A percentile compares a stretch with the other conserved stretches of the same genome.
These are phyloP conservation scores for Dactylorhiza incarnata DNA, from an alignment of 106 monocot species.

Conservation along the genomic window DNA sequence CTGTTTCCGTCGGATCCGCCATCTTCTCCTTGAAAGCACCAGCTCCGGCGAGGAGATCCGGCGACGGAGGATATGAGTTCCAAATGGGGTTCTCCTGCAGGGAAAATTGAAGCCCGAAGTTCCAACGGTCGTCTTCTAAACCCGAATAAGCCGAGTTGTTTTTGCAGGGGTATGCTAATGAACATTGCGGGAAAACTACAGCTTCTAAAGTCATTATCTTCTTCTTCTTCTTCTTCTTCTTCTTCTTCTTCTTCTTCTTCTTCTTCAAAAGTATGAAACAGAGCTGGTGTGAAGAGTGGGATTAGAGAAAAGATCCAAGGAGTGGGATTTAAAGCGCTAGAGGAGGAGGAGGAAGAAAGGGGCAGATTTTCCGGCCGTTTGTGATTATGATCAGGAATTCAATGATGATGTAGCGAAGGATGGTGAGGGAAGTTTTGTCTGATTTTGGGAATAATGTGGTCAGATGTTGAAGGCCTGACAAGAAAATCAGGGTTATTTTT, in stretches of 20 bases:
- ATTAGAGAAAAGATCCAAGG: too few species aligned
- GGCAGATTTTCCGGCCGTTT: too few species aligned
- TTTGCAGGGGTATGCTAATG: conserved; percentile 3
- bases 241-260: neutral
- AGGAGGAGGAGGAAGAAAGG: too few species aligned
- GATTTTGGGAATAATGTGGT: too few species aligned
- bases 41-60: neutral
- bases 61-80: neutral
- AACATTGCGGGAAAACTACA: conserved; percentile 11
- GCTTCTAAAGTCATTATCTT: conserved; percentile 22
- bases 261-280: neutral
- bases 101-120: conserved; percentile 1
- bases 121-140: neutral
- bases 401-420: too few species aligned
- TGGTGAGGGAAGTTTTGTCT: too few species aligned
- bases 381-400: too few species aligned
- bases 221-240: neutral
- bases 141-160: neutral
- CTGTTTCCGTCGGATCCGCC: neutral
- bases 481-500: too few species aligned
- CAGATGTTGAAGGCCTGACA: too few species aligned
- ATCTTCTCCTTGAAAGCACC: neutral
- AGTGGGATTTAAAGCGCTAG: too few species aligned
- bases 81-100: neutral
- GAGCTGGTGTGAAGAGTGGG: too few species aligned